Evolutionary conservation across 2,329 filamentous ascomycete genomes (phyloP), one percentile per base, ranked within the genome.

Genomic region (Fusarium liriodendri): DNA sequence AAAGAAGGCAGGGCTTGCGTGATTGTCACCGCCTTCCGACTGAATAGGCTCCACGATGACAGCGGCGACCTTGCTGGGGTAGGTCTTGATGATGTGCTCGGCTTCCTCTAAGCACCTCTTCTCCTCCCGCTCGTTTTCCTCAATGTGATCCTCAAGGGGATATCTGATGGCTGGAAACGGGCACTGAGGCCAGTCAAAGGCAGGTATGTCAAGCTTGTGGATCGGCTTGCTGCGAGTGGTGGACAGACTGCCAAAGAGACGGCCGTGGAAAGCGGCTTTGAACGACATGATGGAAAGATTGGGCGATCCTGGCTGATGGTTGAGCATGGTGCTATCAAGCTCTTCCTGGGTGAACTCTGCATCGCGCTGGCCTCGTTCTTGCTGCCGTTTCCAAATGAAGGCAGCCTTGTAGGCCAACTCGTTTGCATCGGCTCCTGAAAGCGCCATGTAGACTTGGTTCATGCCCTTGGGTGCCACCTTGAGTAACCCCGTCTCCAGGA

Each of bases 321-420:
- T 57, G 6, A 57, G 54, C 54, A 57, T 57, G 20, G 32, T 57
- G 54, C 54, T 57, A 13, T 57, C 54, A 2, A 57, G 32, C 14
- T 57, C 54, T 37, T 57, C 54, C 32, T 37, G 54, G 1, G 54
- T 57, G 11, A 57, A 57, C 1, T 25, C 54, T 57, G 54, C 33
- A 25, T 57, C 33, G 5, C 54, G 54, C 10, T 14, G 32, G 6
- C 95, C 94, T 74, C 95, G 93, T 84, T 96, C 90, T 73, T 91
- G 88, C 82, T 94, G 93, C 42, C 93, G 91, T 80, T 92, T 91
- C 89, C 92, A 97, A 91, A 98, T 97, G 86, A 97, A 97, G 61
- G 95, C 95, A 16, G 95, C 95, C 86, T 98, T 98, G 90, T 94
- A 97, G 55, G 95, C 95, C 27, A 94, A 93, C 86, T 98, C 95